These are phyloP conservation scores for Trichoderma endophyticum DNA, from an alignment of 2,329 filamentous ascomycete genomes.

Conservation along the genomic window DNA sequence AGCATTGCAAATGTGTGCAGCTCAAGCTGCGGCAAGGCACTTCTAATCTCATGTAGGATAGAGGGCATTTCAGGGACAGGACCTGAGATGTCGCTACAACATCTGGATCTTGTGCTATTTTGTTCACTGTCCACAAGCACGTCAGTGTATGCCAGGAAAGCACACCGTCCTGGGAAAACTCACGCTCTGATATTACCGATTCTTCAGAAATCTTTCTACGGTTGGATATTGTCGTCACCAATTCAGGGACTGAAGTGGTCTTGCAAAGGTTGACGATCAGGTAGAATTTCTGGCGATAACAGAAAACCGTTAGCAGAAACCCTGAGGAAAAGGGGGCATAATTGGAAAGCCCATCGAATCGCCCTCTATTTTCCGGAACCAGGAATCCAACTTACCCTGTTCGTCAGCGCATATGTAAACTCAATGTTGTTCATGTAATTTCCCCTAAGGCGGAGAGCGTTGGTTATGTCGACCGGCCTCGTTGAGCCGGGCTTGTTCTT, in stretches of 20 bases:
- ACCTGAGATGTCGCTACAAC: conserved; percentile 85
- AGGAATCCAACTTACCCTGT: conserved; percentile 53
- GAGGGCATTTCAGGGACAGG: conserved; percentile 86
- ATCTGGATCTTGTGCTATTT: conserved; percentile 79
- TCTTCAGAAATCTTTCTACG: conserved; percentile 74
- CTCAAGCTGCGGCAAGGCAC: conserved; percentile 74
- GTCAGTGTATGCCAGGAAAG: neutral
- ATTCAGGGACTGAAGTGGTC: conserved; percentile 64
- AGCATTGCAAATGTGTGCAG: conserved; percentile 91
- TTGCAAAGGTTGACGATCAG: conserved; percentile 74
- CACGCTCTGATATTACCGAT: conserved; percentile 81
- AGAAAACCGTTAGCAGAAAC: conserved; percentile 21
- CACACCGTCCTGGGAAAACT: conserved; percentile 31
- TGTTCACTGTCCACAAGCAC: conserved; percentile 57
- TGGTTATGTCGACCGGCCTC: conserved; percentile 86
- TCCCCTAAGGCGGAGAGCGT: conserved; percentile 65
- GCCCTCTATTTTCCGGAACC: neutral
- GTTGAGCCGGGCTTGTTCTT: conserved; percentile 97
- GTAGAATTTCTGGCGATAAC: conserved; percentile 60
- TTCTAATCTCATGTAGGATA: conserved; percentile 79
- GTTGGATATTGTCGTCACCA: conserved; percentile 64
- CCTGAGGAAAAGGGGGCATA: neutral
- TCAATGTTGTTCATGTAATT: conserved; percentile 73
- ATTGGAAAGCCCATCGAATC: neutral
- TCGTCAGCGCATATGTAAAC: conserved; percentile 88